Evolutionary conservation across 306 rosid species (phyloP).

Genomic region (Castanospermum australe): DNA sequence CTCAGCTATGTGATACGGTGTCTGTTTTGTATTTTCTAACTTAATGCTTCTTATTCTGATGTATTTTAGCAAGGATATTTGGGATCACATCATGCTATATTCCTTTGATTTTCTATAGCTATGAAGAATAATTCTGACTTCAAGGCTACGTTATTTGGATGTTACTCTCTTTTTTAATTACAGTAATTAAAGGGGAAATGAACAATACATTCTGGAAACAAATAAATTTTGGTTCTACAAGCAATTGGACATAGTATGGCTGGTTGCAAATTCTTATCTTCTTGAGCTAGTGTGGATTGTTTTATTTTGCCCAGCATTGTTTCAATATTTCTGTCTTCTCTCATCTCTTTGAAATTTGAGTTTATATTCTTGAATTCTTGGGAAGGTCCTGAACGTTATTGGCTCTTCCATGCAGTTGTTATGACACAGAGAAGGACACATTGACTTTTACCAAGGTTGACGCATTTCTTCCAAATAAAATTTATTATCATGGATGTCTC

Average conservation of each 20-base stretch:
- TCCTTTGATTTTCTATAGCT: neutral
- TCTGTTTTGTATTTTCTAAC: neutral
- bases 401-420: constrained; percentile 62
- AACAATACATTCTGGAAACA: neutral
- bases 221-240: neutral
- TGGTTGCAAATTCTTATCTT: constrained; percentile 10
- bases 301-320: constrained; percentile 15
- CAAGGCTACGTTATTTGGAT: constrained; percentile 14
- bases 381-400: constrained; percentile 24
- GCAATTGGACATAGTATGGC: neutral
- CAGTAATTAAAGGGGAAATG: constrained; percentile 14
- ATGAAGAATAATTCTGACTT: neutral
- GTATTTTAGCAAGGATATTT: neutral
- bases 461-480: constrained; percentile 66
- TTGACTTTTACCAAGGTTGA: constrained; percentile 91
- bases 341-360: constrained; percentile 10
- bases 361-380: constrained; percentile 18
- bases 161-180: neutral
- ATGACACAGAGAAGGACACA: constrained; percentile 75
- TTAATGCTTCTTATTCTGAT: neutral
- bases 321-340: neutral
- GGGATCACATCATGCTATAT: constrained; percentile 3
- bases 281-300: neutral
- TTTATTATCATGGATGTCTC: constrained; percentile 93
- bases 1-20: neutral